A percentile compares a stretch with the other conserved stretches of the same genome.
phyloP scores from a whole-genome alignment of 805 yeast species.

The Wickerhamomyces rabaulensis region DNA sequence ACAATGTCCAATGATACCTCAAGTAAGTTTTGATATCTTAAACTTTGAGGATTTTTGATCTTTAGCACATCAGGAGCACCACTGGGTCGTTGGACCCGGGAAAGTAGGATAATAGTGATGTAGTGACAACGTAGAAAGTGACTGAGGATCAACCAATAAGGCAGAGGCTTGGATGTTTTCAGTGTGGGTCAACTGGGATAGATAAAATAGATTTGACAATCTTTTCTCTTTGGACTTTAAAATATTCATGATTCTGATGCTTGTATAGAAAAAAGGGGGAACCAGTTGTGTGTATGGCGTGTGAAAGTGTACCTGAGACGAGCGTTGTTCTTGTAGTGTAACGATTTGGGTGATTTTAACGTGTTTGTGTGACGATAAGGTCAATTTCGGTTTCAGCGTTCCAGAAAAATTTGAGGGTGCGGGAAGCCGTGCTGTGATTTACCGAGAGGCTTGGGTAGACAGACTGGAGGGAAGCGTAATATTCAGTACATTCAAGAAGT shows the following conservation, averaged over 20 bases:
- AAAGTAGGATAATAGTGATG: constrained; percentile 15
- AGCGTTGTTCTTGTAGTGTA: too few relatives aligned
- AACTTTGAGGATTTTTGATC: constrained; percentile 25
- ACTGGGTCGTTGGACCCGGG: constrained; percentile 20
- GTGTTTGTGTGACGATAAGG: neutral
- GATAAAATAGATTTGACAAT: constrained; percentile 9
- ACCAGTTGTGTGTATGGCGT: neutral
- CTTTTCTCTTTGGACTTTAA: constrained; percentile 10
- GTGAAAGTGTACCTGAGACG: neutral
- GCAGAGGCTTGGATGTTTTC: constrained; percentile 7
- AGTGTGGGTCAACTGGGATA: constrained; percentile 7
- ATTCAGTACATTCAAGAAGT: neutral
- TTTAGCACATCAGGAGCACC: constrained; percentile 27
- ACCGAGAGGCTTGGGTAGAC: neutral
- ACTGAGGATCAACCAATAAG: constrained; percentile 12
- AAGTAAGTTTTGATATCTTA: constrained; percentile 15
- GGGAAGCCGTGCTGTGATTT: neutral
- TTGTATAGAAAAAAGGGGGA: neutral
- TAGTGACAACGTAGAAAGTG: constrained; percentile 3
- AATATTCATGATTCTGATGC: constrained; percentile 1
- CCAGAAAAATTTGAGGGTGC: too few relatives aligned
- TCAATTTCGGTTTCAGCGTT: too few relatives aligned
- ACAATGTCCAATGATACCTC: constrained; percentile 29
- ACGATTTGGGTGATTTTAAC: neutral
- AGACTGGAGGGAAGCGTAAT: neutral